Evolutionary conservation across 257 asterid species (phyloP).

Genomic region (Solanum ossicruentum): DNA sequence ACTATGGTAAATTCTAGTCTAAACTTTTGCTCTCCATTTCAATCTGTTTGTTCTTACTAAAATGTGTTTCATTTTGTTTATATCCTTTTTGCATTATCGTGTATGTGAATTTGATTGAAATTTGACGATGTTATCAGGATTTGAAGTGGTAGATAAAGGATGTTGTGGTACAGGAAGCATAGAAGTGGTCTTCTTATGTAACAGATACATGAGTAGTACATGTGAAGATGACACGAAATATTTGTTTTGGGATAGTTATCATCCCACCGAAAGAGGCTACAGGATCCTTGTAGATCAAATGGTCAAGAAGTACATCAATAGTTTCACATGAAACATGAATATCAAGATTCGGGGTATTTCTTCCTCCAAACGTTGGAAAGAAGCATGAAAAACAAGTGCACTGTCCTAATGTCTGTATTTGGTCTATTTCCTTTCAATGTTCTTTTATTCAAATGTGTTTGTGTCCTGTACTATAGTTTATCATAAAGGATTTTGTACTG

Average conservation of each 20-base stretch:
- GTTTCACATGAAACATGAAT: background rate
- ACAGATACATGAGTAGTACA: constrained; percentile 1
- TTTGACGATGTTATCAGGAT: constrained; percentile 6
- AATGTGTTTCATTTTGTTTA: background rate
- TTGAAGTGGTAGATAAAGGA: constrained; percentile 26
- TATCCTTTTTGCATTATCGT: background rate
- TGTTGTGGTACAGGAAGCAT: constrained; percentile 28
- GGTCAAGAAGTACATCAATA: background rate
- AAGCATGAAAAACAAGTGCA: background rate
- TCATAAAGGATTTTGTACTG: background rate
- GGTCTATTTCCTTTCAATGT: background rate
- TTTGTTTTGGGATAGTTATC: constrained; percentile 33
- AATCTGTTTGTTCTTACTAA: background rate
- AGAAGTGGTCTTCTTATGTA: constrained; percentile 16
- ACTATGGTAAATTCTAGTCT: background rate
- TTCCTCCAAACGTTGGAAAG: background rate
- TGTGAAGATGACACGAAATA: constrained; percentile 15
- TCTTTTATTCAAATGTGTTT: background rate
- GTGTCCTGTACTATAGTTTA: background rate
- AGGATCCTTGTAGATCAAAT: constrained; percentile 6
- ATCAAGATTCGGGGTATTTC: background rate
- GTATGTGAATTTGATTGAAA: background rate
- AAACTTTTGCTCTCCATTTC: background rate
- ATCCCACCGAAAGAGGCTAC: constrained; percentile 28
- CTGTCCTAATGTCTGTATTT: background rate